phyloP scores from a whole-genome alignment of 306 rosid species.

The Psophocarpus tetragonolobus region DNA sequence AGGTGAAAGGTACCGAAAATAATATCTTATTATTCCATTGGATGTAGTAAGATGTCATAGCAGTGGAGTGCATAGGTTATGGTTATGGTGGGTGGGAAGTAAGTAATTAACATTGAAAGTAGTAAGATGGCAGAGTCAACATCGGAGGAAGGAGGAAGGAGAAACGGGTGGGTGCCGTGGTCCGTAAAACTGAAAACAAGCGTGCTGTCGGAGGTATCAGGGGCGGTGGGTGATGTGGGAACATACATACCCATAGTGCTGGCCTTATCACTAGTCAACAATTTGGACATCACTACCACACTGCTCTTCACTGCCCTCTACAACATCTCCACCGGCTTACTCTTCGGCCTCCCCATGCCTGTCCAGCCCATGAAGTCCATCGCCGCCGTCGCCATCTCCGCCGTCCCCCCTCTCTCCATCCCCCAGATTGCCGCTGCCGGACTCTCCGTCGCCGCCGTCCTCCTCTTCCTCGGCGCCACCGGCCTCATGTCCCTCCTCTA shows the following conservation, averaged over 20 bases:
- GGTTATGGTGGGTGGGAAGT: too few relatives aligned
- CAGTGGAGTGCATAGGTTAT: too few relatives aligned
- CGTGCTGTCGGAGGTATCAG: conserved; percentile 60
- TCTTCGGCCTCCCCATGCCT: conserved; percentile 89
- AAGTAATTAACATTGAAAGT: too few relatives aligned
- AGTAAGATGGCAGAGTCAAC: conserved; percentile 14
- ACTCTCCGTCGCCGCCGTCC: conserved; percentile 71
- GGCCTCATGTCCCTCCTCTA: conserved; percentile 83
- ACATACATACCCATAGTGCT: conserved; percentile 81
- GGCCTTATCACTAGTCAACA: conserved; percentile 61
- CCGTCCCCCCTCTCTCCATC: conserved; percentile 63
- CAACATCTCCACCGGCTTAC: conserved; percentile 72
- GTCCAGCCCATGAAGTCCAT: conserved; percentile 96
- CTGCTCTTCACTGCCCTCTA: conserved; percentile 73
- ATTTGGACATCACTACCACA: conserved; percentile 67
- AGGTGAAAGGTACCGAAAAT: background rate
- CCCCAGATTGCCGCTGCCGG: conserved; percentile 84
- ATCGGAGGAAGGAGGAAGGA: background rate
- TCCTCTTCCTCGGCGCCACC: conserved; percentile 61
- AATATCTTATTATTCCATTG: too few relatives aligned
- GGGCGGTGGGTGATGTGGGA: conserved; percentile 84
- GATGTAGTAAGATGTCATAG: too few relatives aligned
- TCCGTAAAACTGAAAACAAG: conserved; percentile 54
- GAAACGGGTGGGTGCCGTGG: conserved; percentile 47
- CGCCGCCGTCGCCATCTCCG: conserved; percentile 82